Evolutionary conservation across 345 rosid genomes (phyloP).

Genomic region (Chamaenerion angustifolium): DNA sequence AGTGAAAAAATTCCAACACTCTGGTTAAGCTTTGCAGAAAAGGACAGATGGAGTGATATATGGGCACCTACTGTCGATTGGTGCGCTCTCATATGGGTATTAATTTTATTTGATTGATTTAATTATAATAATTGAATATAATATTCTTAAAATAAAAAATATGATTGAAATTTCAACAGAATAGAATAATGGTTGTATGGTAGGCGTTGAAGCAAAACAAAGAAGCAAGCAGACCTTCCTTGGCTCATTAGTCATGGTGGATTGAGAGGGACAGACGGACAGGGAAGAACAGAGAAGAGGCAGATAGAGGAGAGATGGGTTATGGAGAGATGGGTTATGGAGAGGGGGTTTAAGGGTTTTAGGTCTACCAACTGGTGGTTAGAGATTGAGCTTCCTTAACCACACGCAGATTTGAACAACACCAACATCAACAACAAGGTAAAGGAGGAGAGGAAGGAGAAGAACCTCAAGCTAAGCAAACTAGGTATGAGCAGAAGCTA

Average conservation of each 20-base stretch:
- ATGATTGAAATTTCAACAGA: constrained; percentile 6
- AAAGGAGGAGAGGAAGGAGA: constrained; percentile 4
- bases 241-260: constrained; percentile 1
- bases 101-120: background rate
- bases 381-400: constrained; percentile 63
- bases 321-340: constrained; percentile 6
- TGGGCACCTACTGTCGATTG: background rate
- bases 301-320: constrained; percentile 5
- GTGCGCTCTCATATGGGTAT: background rate
- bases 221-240: constrained; percentile 4
- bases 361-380: constrained; percentile 98
- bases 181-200: constrained; percentile 29
- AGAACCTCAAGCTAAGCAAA: constrained; percentile 12
- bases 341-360: constrained; percentile 48
- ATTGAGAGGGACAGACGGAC: background rate
- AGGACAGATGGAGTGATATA: constrained; percentile 4
- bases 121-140: too few relatives aligned
- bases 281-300: constrained; percentile 1
- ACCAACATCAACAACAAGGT: constrained; percentile 9
- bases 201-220: constrained; percentile 37
- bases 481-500: background rate
- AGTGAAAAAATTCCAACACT: too few relatives aligned
- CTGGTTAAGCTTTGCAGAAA: background rate
- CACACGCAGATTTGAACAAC: constrained; percentile 30
- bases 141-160: background rate